Base-by-base conservation (phyloP, 1,139 yeast species). In the Taphrina betulina region DNA sequence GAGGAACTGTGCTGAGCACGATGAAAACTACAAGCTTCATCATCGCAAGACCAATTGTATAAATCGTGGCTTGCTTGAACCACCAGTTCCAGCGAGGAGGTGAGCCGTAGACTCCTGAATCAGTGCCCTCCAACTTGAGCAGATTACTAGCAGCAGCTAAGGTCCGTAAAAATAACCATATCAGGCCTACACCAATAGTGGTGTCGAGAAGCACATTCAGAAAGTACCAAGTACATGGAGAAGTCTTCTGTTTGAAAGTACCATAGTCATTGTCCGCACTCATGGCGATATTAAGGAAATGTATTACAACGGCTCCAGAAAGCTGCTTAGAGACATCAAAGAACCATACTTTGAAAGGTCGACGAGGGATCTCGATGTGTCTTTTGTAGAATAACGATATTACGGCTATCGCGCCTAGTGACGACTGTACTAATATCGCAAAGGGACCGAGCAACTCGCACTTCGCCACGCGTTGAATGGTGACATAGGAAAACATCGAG, bases 161-260 rank as follows among this genome's bases (percentile, higher is more conserved):
- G 17, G 72, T 58, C 51, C 72, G 70, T 14, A 83, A 71, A 41
- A 73, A 69, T 17, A 68, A 68, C 81, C 85, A 89, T 40, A 92
- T 74, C 2, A 90, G 77, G 22, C 94, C 94, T 1, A 89, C 95
- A 0, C 98, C 98, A n/a, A 90, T 77, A 0, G 98, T 92, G 43
- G 97, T 90, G 68, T 92, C 98, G 67, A 90, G 78, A 19, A 90
- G 76, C 41, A 90, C 79, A 65, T 86, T 92, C 57, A 92, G 74
- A 65, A 92, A 90, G 71, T 92, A 92, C 63, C 63, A 61, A 63
- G 85, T 88, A 66, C 95, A 85, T 5, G 90, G 90, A 63, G 83
- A 75, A 33, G 72, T 75, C 5, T 46, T 19, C 19, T 33, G 22
- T 23, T 24, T 24, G 5, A 17, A 12, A 5, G 37, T 33, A 3